These are phyloP conservation scores for Alternaria solani DNA, from an alignment of 2,329 filamentous ascomycete genomes.

Conservation along the genomic window DNA sequence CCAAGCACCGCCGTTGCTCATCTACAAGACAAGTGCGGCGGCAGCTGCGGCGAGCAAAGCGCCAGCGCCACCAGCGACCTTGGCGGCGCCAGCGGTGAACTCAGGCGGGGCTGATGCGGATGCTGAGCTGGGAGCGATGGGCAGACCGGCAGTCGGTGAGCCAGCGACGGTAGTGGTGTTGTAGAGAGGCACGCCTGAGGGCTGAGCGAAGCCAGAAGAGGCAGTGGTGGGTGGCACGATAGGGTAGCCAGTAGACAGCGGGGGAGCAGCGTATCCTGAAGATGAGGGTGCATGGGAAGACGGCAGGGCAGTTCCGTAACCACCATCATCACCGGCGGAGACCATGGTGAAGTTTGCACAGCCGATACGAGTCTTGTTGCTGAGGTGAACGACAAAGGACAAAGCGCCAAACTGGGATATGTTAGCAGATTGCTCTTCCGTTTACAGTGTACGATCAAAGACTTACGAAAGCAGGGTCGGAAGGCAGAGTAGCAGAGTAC, in stretches of 20 bases:
- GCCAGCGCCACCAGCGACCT: conserved; percentile 31
- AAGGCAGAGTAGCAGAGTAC: conserved; percentile 47
- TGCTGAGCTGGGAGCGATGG: conserved; percentile 23
- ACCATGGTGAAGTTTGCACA: conserved; percentile 63
- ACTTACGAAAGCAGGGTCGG: conserved; percentile 52
- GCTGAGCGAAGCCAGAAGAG: conserved; percentile 17
- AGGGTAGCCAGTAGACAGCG: conserved; percentile 6
- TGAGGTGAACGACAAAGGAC: conserved; percentile 63
- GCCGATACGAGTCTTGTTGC: conserved; percentile 62
- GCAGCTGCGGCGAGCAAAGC: conserved; percentile 32
- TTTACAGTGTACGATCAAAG: neutral
- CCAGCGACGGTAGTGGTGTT: conserved; percentile 17
- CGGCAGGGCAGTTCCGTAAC: conserved; percentile 45
- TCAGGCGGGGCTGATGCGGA: conserved; percentile 21
- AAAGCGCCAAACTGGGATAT: conserved; percentile 57
- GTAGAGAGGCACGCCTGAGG: conserved; percentile 25
- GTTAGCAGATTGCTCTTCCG: neutral
- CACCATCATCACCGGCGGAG: conserved; percentile 64
- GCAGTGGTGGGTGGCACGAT: conserved; percentile 6
- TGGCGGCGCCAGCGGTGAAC: conserved; percentile 30
- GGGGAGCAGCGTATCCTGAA: neutral
- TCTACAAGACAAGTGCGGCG: conserved; percentile 38
- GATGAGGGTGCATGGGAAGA: neutral
- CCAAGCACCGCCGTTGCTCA: neutral
- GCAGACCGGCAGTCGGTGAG: conserved; percentile 27